Percentiles rank a stretch among this genome's conserved stretches.
Evolutionary conservation across 1,284 basidiomycete genomes (phyloP).

Genomic region (Ceratobasidium papillatum): DNA sequence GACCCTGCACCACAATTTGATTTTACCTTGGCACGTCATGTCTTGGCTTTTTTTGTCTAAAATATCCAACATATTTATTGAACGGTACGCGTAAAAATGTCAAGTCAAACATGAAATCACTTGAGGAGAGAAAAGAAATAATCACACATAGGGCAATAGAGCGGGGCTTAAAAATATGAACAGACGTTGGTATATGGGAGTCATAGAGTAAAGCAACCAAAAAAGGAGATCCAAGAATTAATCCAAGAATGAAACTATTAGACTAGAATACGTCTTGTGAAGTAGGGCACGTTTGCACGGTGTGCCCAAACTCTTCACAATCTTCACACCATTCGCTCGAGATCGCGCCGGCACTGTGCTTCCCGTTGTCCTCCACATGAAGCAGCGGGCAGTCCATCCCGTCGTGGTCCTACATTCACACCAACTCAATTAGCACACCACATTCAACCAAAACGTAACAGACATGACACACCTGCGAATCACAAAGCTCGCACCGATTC

Average conservation of each 20-base stretch:
- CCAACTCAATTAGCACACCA: conserved; percentile 54
- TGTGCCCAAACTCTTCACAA: conserved; percentile 77
- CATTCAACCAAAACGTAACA: background rate
- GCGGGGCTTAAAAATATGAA: background rate
- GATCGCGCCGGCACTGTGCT: conserved; percentile 20
- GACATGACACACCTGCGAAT: conserved; percentile 17
- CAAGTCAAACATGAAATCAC: background rate
- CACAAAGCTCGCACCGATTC: conserved; percentile 79
- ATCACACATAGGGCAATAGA: background rate
- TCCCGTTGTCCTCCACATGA: conserved; percentile 40
- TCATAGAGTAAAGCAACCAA: conserved; percentile 24
- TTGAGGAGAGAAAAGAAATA: background rate
- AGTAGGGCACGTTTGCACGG: conserved; percentile 75
- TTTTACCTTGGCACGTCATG: background rate
- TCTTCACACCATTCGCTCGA: conserved; percentile 69
- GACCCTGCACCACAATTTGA: conserved; percentile 32
- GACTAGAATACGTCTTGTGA: conserved; percentile 78
- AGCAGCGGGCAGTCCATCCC: conserved; percentile 79
- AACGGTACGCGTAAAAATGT: conserved; percentile 10
- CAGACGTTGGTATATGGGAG: background rate
- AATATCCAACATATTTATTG: conserved; percentile 23
- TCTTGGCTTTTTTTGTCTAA: background rate
- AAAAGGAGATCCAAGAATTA: conserved; percentile 6
- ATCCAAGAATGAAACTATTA: background rate
- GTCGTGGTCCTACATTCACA: conserved; percentile 80